Evolutionary conservation across 202 grass and related monocot species (phyloP).

Genomic region (Schoenoplectus tabernaemontani): DNA sequence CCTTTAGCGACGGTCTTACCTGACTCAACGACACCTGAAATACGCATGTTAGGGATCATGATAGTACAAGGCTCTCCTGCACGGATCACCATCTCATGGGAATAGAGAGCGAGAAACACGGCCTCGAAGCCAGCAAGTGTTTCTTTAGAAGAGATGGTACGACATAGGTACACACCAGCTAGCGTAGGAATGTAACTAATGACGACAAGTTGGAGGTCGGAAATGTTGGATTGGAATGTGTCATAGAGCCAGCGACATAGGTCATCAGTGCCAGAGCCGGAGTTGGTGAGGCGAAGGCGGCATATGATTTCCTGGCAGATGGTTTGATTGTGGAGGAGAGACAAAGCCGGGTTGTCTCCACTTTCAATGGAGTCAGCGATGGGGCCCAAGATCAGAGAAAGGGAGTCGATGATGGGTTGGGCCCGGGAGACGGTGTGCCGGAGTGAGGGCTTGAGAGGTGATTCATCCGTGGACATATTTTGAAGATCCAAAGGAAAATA

Average conservation of each 20-base stretch:
- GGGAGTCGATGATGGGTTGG: constrained; percentile 34
- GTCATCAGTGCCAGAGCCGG: constrained; percentile 48
- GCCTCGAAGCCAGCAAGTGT: constrained; percentile 71
- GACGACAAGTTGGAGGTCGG: constrained; percentile 59
- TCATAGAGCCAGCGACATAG: constrained; percentile 88
- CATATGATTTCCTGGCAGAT: constrained; percentile 25
- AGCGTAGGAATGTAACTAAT: constrained; percentile 54
- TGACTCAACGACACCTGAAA: neutral
- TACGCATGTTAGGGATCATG: constrained; percentile 33
- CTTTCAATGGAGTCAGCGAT: constrained; percentile 19
- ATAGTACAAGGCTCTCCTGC: constrained; percentile 37
- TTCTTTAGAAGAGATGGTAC: constrained; percentile 39
- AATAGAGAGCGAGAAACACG: constrained; percentile 66
- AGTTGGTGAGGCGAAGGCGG: constrained; percentile 29
- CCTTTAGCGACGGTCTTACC: constrained; percentile 28
- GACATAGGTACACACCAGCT: constrained; percentile 57
- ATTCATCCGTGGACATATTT: neutral
- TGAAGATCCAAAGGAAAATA: neutral
- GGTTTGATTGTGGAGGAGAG: constrained; percentile 46
- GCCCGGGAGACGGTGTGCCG: constrained; percentile 36
- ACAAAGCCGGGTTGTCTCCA: constrained; percentile 34
- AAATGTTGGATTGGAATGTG: constrained; percentile 46
- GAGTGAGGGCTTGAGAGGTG: constrained; percentile 13
- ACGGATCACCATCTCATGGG: constrained; percentile 39
- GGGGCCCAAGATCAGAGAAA: constrained; percentile 40